Percentiles rank a stretch among this genome's conserved stretches.
Evolutionary conservation across 2,329 filamentous ascomycete species (phyloP).

Genomic region (Knufia petricola): DNA sequence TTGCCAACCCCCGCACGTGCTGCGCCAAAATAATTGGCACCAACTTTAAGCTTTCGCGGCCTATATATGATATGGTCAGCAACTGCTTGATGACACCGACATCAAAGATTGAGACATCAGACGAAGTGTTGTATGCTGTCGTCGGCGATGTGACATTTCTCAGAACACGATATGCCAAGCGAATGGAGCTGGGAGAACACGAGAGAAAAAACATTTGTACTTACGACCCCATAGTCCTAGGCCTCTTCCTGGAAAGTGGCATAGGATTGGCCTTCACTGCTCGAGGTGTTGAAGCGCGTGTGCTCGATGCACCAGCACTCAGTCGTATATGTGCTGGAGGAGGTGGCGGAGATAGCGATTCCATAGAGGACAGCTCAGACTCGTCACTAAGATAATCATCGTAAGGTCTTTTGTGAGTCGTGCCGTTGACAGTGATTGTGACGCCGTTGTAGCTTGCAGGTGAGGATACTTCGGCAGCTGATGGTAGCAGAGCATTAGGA

Average conservation of each 20-base stretch:
- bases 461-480: slow-evolving; percentile 27
- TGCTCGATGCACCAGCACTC: slow-evolving; percentile 28
- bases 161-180: no score
- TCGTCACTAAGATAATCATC: slow-evolving; percentile 22
- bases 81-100: not conserved
- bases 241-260: slow-evolving; percentile 40
- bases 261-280: slow-evolving; percentile 23
- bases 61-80: slow-evolving; percentile 14
- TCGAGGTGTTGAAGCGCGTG: slow-evolving; percentile 27
- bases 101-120: no score
- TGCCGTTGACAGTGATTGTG: slow-evolving; percentile 29
- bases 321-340: slow-evolving; percentile 47
- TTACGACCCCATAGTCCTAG: slow-evolving; percentile 58
- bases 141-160: no score
- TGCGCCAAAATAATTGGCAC: slow-evolving; percentile 21
- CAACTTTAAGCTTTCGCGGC: slow-evolving; percentile 23
- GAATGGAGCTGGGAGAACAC: not conserved
- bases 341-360: slow-evolving; percentile 21
- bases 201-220: slow-evolving; percentile 13
- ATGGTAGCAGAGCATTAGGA: slow-evolving; percentile 15
- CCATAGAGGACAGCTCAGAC: slow-evolving; percentile 24
- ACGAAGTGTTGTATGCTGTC: no score
- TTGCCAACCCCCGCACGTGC: slow-evolving; percentile 22
- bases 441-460: slow-evolving; percentile 28
- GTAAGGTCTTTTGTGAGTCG: slow-evolving; percentile 17